Evolutionary conservation across 345 rosid genomes (phyloP).

Genomic region (Populus euphratica): DNA sequence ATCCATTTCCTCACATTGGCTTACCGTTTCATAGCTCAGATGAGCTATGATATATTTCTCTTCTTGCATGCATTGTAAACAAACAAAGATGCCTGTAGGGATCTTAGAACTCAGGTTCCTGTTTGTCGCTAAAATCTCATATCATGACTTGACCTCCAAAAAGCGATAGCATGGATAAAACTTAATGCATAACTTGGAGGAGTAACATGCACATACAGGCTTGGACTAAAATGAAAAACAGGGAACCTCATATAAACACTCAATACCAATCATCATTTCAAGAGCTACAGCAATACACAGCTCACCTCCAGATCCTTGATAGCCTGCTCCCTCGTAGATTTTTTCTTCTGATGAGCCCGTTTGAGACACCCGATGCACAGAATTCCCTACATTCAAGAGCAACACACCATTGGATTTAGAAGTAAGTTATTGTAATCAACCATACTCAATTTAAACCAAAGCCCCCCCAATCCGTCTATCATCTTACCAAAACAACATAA

Average conservation of each 20-base stretch:
- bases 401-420: not conserved
- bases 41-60: not conserved
- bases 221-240: not conserved
- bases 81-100: not conserved
- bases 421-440: not conserved
- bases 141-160: not conserved
- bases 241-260: not conserved
- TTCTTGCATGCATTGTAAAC: not conserved
- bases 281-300: slow-evolving; percentile 7
- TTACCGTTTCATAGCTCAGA: not conserved
- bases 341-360: slow-evolving; percentile 68
- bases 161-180: not conserved
- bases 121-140: not conserved
- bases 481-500: slow-evolving; percentile 65
- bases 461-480: not conserved
- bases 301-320: slow-evolving; percentile 78
- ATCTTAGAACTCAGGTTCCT: not conserved
- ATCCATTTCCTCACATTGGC: not conserved
- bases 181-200: not conserved
- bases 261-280: not conserved
- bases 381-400: slow-evolving; percentile 50
- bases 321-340: slow-evolving; percentile 75
- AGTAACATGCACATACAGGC: not conserved
- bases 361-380: slow-evolving; percentile 84
- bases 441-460: not conserved